Evolutionary conservation across 441 rosid genomes (phyloP), one percentile per base, ranked within the genome.

Genomic region (Metrosideros polymorpha): DNA sequence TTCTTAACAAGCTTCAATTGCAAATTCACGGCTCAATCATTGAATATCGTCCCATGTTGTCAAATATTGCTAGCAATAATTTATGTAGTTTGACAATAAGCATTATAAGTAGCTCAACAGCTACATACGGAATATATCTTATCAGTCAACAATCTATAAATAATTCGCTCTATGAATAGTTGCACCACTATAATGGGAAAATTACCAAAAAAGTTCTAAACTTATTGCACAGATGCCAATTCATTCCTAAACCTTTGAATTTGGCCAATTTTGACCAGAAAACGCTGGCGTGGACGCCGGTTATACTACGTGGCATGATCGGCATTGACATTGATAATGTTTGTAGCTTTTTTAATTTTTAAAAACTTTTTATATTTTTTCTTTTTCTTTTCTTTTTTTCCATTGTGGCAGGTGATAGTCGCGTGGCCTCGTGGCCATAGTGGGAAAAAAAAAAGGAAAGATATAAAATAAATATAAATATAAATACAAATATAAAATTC

Each of bases 311-410:
- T 63, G 13, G 22, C 7, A 8, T 0, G 6, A 9, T 1, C 0
- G 9, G 0, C 7, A 1, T 0, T 61, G 0, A 0, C 1, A 0
- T 17, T 2, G 2, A 29, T 59, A 29, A 59, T 3, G 29, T 29
- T 59, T 59, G 1, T 4, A 59, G 1, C 6, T 59, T 51, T 51
- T 51, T 5, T n/a, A 14, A 6, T 52, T 15, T 18, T 56, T 56
- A 27, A 27, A 12, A 2, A 56, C 14, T 56, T 56, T 56, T 12
- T 56, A 56, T 7, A 22, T 55, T 55, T 55, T 55, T 2, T 55
- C n/a, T n/a, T n/a, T n/a, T n/a, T n/a, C n/a, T n/a, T n/a, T n/a
- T n/a, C n/a, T n/a, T 57, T 57, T n/a, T 57, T 57, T 57, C 66
- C 9, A n/a, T 18, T 13, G 1, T 13, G 8, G 6, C 29, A 2